These are phyloP conservation scores for Aspergillus thermomutatus DNA, from an alignment of 2,329 filamentous ascomycete species.

Conservation along the genomic window DNA sequence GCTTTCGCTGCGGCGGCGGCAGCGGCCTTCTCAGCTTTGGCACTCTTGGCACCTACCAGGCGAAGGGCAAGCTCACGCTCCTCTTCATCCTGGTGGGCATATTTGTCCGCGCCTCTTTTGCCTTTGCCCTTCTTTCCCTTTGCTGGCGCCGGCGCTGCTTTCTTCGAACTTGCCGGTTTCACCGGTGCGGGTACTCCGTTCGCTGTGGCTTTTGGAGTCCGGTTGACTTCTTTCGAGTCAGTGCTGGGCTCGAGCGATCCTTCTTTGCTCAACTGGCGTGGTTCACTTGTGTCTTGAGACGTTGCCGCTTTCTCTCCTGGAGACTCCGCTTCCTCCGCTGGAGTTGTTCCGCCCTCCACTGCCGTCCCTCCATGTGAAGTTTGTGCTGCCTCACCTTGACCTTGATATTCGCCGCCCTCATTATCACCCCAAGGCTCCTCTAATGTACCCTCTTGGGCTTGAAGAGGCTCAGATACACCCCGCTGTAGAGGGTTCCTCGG, in stretches of 20 bases:
- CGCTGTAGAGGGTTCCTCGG: constrained; percentile 16
- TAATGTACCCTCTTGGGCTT: constrained; percentile 23
- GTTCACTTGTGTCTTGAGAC: constrained; percentile 41
- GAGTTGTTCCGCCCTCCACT: constrained; percentile 5
- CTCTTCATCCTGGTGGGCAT: constrained; percentile 91
- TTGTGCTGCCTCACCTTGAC: constrained; percentile 26
- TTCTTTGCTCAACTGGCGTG: constrained; percentile 31
- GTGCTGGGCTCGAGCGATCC: constrained; percentile 21
- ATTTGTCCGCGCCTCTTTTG: constrained; percentile 85
- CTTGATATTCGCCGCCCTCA: constrained; percentile 39
- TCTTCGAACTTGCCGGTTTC: constrained; percentile 17
- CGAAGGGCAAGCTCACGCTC: constrained; percentile 79
- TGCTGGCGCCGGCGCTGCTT: constrained; percentile 25
- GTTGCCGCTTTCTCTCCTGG: constrained; percentile 18
- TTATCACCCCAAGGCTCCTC: constrained; percentile 13
- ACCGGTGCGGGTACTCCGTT: constrained; percentile 13
- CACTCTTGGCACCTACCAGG: constrained; percentile 69
- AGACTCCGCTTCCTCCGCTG: constrained; percentile 29
- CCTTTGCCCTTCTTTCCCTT: constrained; percentile 78
- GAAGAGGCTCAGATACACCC: constrained; percentile 11
- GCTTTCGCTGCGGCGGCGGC: constrained; percentile 57
- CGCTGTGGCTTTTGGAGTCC: constrained; percentile 12
- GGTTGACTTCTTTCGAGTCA: constrained; percentile 6
- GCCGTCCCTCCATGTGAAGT: constrained; percentile 21
- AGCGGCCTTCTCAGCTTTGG: constrained; percentile 62